phyloP scores from a whole-genome alignment of 2,329 filamentous ascomycete species.

The Clathrospora elynae region DNA sequence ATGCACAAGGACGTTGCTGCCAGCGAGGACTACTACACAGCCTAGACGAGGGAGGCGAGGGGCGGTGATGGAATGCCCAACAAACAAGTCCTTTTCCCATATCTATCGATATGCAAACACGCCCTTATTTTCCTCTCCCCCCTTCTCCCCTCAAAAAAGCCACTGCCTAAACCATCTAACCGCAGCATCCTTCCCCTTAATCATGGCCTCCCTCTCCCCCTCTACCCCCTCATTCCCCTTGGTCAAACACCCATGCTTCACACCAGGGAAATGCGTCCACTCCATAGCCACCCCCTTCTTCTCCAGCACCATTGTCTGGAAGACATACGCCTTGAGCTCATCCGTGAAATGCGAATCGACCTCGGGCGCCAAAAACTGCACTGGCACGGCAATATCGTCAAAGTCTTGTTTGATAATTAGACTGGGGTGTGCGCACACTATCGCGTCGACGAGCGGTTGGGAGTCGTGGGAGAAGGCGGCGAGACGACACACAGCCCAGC shows the following conservation, averaged over 20 bases:
- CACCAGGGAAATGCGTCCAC: constrained; percentile 32
- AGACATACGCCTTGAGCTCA: constrained; percentile 33
- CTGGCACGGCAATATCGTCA: constrained; percentile 20
- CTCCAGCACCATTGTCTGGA: constrained; percentile 21
- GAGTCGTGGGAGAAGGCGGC: constrained; percentile 9
- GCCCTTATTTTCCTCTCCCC: neutral
- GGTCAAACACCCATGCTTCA: constrained; percentile 30
- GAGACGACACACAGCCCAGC: constrained; percentile 33
- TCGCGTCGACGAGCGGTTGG: constrained; percentile 24
- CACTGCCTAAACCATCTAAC: constrained; percentile 20
- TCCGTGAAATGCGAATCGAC: constrained; percentile 24
- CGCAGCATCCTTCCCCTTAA: constrained; percentile 24
- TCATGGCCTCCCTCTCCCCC: constrained; percentile 25
- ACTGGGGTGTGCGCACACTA: constrained; percentile 29
- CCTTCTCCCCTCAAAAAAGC: neutral
- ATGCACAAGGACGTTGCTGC: no score
- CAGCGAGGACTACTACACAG: no score
- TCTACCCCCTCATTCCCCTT: constrained; percentile 23
- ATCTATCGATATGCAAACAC: no score
- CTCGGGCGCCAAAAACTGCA: constrained; percentile 30
- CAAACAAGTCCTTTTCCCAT: no score
- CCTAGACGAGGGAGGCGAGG: no score
- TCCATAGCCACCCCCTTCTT: constrained; percentile 24
- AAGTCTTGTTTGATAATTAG: constrained; percentile 26
- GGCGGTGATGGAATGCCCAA: no score